Evolutionary conservation across 202 grass and related monocot genomes (phyloP).

Genomic region (Carex arenaria): DNA sequence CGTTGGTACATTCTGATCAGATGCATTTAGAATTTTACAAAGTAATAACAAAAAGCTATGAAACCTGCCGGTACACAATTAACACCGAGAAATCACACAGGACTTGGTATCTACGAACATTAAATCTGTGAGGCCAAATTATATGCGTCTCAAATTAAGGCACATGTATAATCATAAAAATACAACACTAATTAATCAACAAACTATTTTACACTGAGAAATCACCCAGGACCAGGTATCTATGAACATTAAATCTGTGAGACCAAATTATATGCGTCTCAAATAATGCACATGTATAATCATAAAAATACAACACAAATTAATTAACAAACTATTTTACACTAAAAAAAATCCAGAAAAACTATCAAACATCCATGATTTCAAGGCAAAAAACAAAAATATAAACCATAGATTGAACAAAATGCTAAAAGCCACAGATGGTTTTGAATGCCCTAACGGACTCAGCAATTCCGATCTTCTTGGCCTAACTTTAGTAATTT

Average conservation of each 20-base stretch:
- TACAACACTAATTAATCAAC: not conserved
- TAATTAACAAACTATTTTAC: not conserved
- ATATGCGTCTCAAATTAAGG: not conserved
- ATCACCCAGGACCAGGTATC: not conserved
- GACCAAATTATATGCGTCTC: not conserved
- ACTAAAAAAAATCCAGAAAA: not conserved
- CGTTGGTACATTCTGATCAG: too few relatives aligned
- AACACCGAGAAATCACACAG: not conserved
- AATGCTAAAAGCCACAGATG: too few relatives aligned
- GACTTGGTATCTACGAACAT: not conserved
- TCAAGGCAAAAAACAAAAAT: not conserved
- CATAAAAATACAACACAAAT: too few relatives aligned
- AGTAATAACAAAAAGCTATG: too few relatives aligned
- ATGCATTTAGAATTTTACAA: too few relatives aligned
- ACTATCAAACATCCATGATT: not conserved
- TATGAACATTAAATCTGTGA: not conserved
- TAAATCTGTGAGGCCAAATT: not conserved
- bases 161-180: not conserved
- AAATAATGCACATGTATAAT: too few relatives aligned
- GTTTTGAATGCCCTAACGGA: constrained; percentile 24
- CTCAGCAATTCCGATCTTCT: constrained; percentile 51
- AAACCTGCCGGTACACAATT: too few relatives aligned
- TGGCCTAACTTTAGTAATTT: constrained; percentile 61
- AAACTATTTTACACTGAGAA: not conserved
- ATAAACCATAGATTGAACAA: too few relatives aligned